Base-by-base conservation (phyloP, 805 yeast species). In the Cyberlindnera xishuangbannaensis region DNA sequence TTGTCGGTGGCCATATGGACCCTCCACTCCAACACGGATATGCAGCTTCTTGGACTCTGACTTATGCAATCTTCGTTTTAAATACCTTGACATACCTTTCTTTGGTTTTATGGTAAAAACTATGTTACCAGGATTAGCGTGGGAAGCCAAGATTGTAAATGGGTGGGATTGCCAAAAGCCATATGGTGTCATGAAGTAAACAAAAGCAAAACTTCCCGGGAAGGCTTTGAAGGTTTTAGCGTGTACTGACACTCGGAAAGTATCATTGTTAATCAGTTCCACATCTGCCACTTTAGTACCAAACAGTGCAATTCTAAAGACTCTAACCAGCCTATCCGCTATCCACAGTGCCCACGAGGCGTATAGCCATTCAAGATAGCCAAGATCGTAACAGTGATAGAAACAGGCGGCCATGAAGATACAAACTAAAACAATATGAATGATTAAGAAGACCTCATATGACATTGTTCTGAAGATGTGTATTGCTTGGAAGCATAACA, bases 121-220 rank as follows among this genome's bases (percentile, higher is more conserved):
- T 8, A n/a, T 6, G 11, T 16, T 21, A 21, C n/a, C 17, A 24
- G 58, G 58, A 33, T 65, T 64, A 25, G 70, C 59, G 8, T 71
- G 55, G 2, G 87, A 77, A 30, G 65, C 65, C 25, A 72, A 59
- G 7, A 73, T 55, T 1, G 88, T 78, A 56, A 83, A 80, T 5
- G 90, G 88, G 53, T 81, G 86, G 6, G 79, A 72, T 52, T 81
- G 84, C 76, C 78, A 78, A 51, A 78, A 75, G 26, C 65, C 55
- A 2, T 57, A 48, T 13, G 69, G 62, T 25, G 70, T 59, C 36
- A 77, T 42, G 52, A 80, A 75, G 56, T 78, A 69, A 23, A 83
- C 55, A 46, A 63, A 81, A 2, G 67, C 73, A 51, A 58, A 73
- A 13, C 69, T 61, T 21, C 83, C 82, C 3, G 85, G 78, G 32